Evolutionary conservation across 768 basidiomycete genomes (phyloP).

Genomic region (Amylocystis lapponica): DNA sequence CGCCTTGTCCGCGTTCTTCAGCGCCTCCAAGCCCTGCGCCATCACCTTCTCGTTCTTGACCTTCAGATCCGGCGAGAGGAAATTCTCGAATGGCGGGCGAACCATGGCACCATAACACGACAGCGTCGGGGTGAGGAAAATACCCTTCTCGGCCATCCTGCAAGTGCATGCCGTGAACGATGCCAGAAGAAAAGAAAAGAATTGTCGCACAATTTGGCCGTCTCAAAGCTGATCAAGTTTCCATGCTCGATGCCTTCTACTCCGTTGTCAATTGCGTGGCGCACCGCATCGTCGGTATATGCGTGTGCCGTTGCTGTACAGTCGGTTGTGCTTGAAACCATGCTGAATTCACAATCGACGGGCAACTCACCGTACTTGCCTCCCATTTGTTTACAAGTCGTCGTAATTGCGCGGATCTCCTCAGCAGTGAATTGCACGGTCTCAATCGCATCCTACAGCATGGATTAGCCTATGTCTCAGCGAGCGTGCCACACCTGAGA

Average conservation of each 20-base stretch:
- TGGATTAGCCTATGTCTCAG: neutral
- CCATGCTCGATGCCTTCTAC: slow-evolving; percentile 42
- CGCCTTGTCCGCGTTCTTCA: slow-evolving; percentile 35
- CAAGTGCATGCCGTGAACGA: neutral
- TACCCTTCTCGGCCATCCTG: slow-evolving; percentile 35
- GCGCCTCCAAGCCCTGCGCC: slow-evolving; percentile 32
- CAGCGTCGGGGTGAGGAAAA: slow-evolving; percentile 40
- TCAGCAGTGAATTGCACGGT: slow-evolving; percentile 37
- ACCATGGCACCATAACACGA: slow-evolving; percentile 38
- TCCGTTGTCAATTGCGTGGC: slow-evolving; percentile 40
- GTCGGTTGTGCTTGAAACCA: no score
- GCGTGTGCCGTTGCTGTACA: slow-evolving; percentile 24
- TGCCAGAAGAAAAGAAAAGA: neutral
- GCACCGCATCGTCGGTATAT: slow-evolving; percentile 37
- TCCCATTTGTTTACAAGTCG: slow-evolving; percentile 37
- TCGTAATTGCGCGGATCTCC: slow-evolving; percentile 38
- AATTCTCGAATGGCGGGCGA: slow-evolving; percentile 36
- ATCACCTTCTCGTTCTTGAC: slow-evolving; percentile 38
- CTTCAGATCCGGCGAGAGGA: slow-evolving; percentile 31
- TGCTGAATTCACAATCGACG: neutral
- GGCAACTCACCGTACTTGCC: slow-evolving; percentile 29
- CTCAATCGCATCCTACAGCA: slow-evolving; percentile 31
- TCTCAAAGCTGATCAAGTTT: slow-evolving; percentile 34
- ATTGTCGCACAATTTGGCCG: slow-evolving; percentile 28
- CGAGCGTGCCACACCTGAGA: neutral